Base-by-base conservation (phyloP, 1,284 basidiomycete genomes). In the Stereum hirsutum region DNA sequence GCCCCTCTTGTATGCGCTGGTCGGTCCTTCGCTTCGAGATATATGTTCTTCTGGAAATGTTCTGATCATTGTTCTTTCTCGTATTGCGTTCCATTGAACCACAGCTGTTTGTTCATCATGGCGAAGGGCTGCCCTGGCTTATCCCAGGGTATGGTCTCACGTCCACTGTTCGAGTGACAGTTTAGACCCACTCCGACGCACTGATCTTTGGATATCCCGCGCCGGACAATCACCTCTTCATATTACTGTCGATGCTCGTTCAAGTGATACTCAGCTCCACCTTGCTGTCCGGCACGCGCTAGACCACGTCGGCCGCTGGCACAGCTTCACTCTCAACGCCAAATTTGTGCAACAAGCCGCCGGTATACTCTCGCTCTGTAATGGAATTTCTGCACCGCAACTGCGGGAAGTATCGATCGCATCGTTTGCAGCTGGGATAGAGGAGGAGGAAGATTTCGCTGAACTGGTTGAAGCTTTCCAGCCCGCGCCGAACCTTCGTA, bases 31-130 rank as follows among this genome's bases (percentile, higher is more conserved):
- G n/a, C n/a, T n/a, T n/a, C n/a, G n/a, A n/a, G n/a, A n/a, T n/a
- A n/a, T n/a, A n/a, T n/a, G n/a, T n/a, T n/a, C n/a, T n/a, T n/a
- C n/a, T n/a, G n/a, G n/a, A n/a, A n/a, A n/a, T n/a, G n/a, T n/a
- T n/a, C n/a, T n/a, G n/a, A n/a, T n/a, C n/a, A n/a, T n/a, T n/a
- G n/a, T n/a, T n/a, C n/a, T n/a, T n/a, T n/a, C n/a, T n/a, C n/a
- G n/a, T n/a, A n/a, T n/a, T n/a, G n/a, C n/a, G n/a, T n/a, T n/a
- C n/a, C n/a, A n/a, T n/a, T n/a, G n/a, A n/a, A n/a, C n/a, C n/a
- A n/a, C n/a, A n/a, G n/a, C n/a, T 41, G 77, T 81, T 27, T 82
- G 77, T 51, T 66, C 70, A 3, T 61, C 70, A 43, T 83, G 79
- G 79, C 66, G 77, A 41, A 65, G 62, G 49, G 77, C 75, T 0